These are phyloP conservation scores for Actinomortierella wolfii DNA, from an alignment of 371 early-diverging fungal species.

Conservation along the genomic window DNA sequence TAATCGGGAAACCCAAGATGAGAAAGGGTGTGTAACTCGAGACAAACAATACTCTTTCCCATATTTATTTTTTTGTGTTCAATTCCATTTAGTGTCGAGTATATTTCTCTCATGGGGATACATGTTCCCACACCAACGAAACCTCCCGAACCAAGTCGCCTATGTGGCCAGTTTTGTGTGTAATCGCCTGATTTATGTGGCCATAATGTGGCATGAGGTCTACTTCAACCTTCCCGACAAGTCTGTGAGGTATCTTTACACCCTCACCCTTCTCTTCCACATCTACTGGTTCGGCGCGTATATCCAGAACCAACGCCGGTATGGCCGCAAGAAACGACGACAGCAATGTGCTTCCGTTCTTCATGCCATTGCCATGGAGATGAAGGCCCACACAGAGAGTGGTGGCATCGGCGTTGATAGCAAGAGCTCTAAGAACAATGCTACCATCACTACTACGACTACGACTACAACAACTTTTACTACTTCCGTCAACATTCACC, in stretches of 20 bases:
- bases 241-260: constrained; percentile 34
- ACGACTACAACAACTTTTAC: too few species aligned
- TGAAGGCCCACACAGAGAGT: too few species aligned
- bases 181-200: constrained; percentile 30
- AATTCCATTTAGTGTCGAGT: constrained; percentile 25
- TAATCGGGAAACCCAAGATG: too few species aligned
- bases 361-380: neutral
- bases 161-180: constrained; percentile 27
- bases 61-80: neutral
- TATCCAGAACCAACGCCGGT: constrained; percentile 21
- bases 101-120: constrained; percentile 35
- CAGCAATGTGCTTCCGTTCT: constrained; percentile 13
- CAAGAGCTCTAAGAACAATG: too few species aligned
- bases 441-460: too few species aligned
- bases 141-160: constrained; percentile 13
- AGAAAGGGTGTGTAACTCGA: too few species aligned
- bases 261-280: constrained; percentile 32
- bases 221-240: constrained; percentile 44
- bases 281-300: constrained; percentile 43
- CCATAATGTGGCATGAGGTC: constrained; percentile 42
- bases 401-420: too few species aligned
- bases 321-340: constrained; percentile 19
- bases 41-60: neutral
- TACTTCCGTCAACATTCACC: too few species aligned
- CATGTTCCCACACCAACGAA: constrained; percentile 42